Conservation (phyloP, 805 yeast genomes). For the Lipomyces chichibuensis region DNA sequence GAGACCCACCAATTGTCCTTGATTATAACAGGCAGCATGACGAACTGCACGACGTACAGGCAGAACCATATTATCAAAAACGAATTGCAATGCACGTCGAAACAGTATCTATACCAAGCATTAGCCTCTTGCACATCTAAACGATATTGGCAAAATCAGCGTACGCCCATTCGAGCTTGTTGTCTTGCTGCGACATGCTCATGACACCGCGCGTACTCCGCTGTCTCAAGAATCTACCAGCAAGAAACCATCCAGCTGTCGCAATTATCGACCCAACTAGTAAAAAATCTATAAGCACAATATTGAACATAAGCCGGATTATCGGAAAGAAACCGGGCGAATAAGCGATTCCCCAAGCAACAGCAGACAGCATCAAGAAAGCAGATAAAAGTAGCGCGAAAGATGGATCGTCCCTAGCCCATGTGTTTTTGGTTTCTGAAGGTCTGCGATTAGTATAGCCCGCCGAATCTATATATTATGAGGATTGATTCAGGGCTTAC, state of each 20-base stretch:
- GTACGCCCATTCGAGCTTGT: constrained; percentile 79
- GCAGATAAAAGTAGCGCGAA: constrained; percentile 73
- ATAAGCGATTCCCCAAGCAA: constrained; percentile 89
- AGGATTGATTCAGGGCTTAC: not conserved
- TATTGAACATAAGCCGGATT: constrained; percentile 68
- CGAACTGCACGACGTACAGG: constrained; percentile 72
- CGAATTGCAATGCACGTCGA: constrained; percentile 92
- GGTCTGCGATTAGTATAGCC: not conserved
- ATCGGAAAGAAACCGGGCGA: constrained; percentile 65
- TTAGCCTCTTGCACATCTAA: constrained; percentile 1
- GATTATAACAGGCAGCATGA: constrained; percentile 71
- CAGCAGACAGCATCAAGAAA: constrained; percentile 69
- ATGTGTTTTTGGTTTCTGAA: constrained; percentile 74
- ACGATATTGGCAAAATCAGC: constrained; percentile 4
- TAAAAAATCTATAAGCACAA: constrained; percentile 84
- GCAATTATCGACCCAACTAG: constrained; percentile 69
- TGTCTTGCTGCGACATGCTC: constrained; percentile 44
- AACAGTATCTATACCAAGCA: constrained; percentile 55
- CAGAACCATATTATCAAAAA: constrained; percentile 77
- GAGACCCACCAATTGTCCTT: constrained; percentile 55
- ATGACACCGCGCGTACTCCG: constrained; percentile 40
- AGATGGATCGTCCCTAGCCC: constrained; percentile 93
- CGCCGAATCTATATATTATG: not conserved
- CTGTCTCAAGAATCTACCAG: constrained; percentile 63
- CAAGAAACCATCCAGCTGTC: constrained; percentile 70